A percentile compares a stretch with the other conserved stretches of the same genome.
Evolutionary conservation across 2,329 filamentous ascomycete species (phyloP).

Genomic region (Calonectria henricotiae): DNA sequence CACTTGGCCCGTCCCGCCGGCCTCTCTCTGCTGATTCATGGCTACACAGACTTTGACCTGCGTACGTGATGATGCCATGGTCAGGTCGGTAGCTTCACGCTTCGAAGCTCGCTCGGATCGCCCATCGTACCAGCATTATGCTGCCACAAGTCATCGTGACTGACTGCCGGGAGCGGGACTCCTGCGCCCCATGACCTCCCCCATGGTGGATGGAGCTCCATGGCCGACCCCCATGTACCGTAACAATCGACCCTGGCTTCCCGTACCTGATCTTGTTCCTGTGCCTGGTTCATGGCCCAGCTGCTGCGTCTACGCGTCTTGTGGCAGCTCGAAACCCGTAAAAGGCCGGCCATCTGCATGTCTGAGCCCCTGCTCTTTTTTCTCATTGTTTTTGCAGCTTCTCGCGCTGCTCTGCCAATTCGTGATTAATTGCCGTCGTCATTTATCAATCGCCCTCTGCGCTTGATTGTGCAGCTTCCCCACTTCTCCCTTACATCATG

Average conservation of each 20-base stretch:
- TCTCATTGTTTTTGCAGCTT: constrained; percentile 27
- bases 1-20: not conserved
- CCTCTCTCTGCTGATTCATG: not conserved
- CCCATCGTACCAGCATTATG: constrained; percentile 51
- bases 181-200: constrained; percentile 40
- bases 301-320: constrained; percentile 26
- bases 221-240: constrained; percentile 40
- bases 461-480: constrained; percentile 40
- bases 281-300: constrained; percentile 43
- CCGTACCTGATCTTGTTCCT: constrained; percentile 37
- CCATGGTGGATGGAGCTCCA: constrained; percentile 18
- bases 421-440: not conserved
- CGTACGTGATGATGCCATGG: constrained; percentile 2
- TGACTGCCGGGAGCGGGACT: constrained; percentile 44
- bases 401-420: constrained; percentile 19
- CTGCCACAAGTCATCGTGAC: constrained; percentile 41
- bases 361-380: constrained; percentile 36
- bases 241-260: constrained; percentile 44
- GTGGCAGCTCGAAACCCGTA: constrained; percentile 38
- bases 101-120: constrained; percentile 4
- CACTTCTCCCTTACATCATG: constrained; percentile 41
- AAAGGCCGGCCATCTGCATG: constrained; percentile 50
- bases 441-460: constrained; percentile 24
- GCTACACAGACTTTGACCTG: constrained; percentile 17
- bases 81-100: constrained; percentile 1